These are phyloP conservation scores for Beauveria australis DNA, from an alignment of 2,329 filamentous ascomycete genomes.

Conservation along the genomic window DNA sequence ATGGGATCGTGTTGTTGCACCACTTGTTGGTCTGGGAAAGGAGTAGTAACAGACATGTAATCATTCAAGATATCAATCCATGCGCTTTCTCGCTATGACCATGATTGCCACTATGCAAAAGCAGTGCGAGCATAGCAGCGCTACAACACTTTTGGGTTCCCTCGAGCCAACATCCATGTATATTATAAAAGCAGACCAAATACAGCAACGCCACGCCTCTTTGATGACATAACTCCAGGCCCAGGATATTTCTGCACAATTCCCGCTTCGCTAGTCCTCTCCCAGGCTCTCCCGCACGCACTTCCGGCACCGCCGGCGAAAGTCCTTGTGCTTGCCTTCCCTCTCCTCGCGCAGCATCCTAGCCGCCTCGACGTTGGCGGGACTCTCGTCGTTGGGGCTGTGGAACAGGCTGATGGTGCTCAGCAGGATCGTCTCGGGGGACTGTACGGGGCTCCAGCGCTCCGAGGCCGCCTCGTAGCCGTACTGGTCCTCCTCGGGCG, in stretches of 20 bases:
- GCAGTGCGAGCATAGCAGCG: not conserved
- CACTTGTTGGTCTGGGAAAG: slow-evolving; percentile 49
- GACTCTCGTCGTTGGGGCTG: slow-evolving; percentile 89
- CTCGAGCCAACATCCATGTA: not conserved
- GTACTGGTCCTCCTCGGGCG: slow-evolving; percentile 86
- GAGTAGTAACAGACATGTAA: slow-evolving; percentile 5
- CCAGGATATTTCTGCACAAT: not conserved
- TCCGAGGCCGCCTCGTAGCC: slow-evolving; percentile 88
- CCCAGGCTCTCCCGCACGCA: slow-evolving; percentile 78
- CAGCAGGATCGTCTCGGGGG: slow-evolving; percentile 86
- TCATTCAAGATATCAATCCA: not conserved
- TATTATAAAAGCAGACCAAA: not conserved
- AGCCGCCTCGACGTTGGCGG: slow-evolving; percentile 91
- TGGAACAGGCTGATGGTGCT: slow-evolving; percentile 89
- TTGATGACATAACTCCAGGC: not conserved
- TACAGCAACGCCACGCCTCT: not conserved
- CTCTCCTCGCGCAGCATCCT: slow-evolving; percentile 75
- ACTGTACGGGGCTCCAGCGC: slow-evolving; percentile 92
- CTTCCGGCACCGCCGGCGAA: slow-evolving; percentile 67
- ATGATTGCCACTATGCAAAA: not conserved
- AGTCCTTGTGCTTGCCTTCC: slow-evolving; percentile 55
- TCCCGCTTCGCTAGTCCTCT: slow-evolving; percentile 42
- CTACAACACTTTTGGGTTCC: not conserved
- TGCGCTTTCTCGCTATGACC: not conserved
- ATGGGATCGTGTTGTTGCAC: slow-evolving; percentile 78